Conservation (phyloP, 306 rosid species). For the Lablab purpureus region DNA sequence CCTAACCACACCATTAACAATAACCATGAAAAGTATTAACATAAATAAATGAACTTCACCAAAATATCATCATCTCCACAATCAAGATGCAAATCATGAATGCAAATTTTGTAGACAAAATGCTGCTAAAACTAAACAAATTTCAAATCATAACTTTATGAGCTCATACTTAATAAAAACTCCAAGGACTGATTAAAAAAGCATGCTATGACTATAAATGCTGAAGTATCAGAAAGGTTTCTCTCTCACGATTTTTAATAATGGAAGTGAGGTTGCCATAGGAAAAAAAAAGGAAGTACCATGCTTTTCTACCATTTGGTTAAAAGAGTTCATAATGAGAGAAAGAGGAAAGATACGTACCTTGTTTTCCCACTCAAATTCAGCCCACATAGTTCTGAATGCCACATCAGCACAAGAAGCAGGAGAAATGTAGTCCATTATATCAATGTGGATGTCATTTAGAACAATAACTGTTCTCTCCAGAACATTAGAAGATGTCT, state of each 20-base stretch:
- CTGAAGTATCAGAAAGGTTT: not conserved
- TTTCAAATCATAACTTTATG: constrained; percentile 17
- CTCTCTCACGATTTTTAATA: not conserved
- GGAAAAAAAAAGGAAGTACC: constrained; percentile 18
- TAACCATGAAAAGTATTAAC: not conserved
- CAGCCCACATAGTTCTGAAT: constrained; percentile 99
- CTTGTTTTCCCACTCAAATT: constrained; percentile 99
- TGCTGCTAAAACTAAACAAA: not conserved
- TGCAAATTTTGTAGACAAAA: not conserved
- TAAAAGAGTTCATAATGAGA: constrained; percentile 10
- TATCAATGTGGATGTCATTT: constrained; percentile 98
- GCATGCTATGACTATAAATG: not conserved
- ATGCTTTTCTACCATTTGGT: not conserved
- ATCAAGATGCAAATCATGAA: constrained; percentile 23
- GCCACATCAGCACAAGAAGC: constrained; percentile 92
- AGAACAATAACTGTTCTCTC: constrained; percentile 96
- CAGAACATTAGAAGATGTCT: constrained; percentile 88
- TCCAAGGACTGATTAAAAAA: constrained; percentile 8
- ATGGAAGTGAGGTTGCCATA: not conserved
- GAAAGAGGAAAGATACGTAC: constrained; percentile 50
- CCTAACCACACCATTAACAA: constrained; percentile 1
- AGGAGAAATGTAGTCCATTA: constrained; percentile 99
- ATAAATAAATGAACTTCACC: constrained; percentile 1
- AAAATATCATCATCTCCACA: constrained; percentile 27
- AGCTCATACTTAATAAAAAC: constrained; percentile 10